Evolutionary conservation across 2,329 filamentous ascomycete species (phyloP), one percentile per base, ranked within the genome.

Genomic region (Xylogone sp.): DNA sequence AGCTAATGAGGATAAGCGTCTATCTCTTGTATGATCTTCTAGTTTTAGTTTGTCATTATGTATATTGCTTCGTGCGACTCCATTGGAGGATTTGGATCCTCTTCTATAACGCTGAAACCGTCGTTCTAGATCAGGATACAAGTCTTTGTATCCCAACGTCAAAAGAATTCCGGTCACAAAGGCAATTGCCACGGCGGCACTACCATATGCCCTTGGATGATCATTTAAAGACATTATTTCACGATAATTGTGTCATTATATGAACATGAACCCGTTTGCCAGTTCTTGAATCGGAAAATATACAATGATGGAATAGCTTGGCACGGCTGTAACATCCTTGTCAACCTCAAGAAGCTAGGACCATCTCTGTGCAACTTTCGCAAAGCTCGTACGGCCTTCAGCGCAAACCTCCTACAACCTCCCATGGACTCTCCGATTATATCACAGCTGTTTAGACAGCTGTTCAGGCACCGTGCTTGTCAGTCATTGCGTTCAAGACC

Each of bases 371-470:
- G 43, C 50, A 52, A 49, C 31, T 56, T 48, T 50, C 43, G 42
- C 46, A 44, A 48, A 55, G 53, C 53, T 53, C 51, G 49, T 51
- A 45, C 53, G 49, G 53, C 48, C n/a, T 45, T 51, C 43, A 20
- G 29, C 43, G 43, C 46, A 52, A 52, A 58, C 52, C 49, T 48
- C 54, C 53, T 55, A 52, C 56, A 55, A 43, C 51, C 48, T 56
- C 59, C 53, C 58, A 96, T 96, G 91, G 91, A 96, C 73, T 92
- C 89, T 18, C 86, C 87, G 53, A 75, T 89, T 56, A 78, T 91
- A 59, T 82, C 82, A 46, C 87, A 86, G 66, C 79, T 96, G 66
- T 93, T 97, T 65, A 83, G 88, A 63, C 88, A 90, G 74, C 82
- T 97, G 42, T 95, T 96, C 63, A 83, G 83, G 43, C 88, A 92